Percentiles rank a stretch among this genome's conserved stretches.
phyloP scores from a whole-genome alignment of 148 eudicot genomes.

The Cornus suecica region DNA sequence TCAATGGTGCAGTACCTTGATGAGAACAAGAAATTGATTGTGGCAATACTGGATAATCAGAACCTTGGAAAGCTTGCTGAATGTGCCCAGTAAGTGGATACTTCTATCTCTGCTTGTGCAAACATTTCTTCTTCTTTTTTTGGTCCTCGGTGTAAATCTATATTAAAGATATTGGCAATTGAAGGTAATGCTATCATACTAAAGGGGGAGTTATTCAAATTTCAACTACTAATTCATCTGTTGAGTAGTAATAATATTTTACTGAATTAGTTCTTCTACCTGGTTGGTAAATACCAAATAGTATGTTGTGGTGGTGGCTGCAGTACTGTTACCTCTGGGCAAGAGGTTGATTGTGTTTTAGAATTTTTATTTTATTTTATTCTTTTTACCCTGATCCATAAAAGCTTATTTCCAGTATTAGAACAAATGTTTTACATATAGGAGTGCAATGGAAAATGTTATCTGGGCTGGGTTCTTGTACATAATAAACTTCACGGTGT shows the following conservation, averaged over 20 bases:
- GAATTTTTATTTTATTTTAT: background rate
- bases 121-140: background rate
- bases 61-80: slow-evolving; percentile 95
- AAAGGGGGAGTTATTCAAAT: background rate
- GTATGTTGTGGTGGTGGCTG: too few relatives aligned
- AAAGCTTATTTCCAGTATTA: background rate
- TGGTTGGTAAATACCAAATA: background rate
- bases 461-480: background rate
- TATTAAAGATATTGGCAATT: background rate
- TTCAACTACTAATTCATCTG: background rate
- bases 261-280: background rate
- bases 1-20: slow-evolving; percentile 75
- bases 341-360: background rate
- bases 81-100: slow-evolving; percentile 86
- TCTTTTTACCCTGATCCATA: background rate
- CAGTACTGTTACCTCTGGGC: background rate
- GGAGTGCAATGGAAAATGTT: background rate
- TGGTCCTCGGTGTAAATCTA: background rate
- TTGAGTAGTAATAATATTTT: too few relatives aligned
- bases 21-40: slow-evolving; percentile 90
- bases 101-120: slow-evolving; percentile 1
- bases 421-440: background rate
- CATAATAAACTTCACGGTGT: background rate
- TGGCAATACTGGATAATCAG: slow-evolving; percentile 95
- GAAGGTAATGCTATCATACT: background rate